These are phyloP conservation scores for Codiaeum variegatum DNA, from an alignment of 441 rosid species.

Conservation along the genomic window DNA sequence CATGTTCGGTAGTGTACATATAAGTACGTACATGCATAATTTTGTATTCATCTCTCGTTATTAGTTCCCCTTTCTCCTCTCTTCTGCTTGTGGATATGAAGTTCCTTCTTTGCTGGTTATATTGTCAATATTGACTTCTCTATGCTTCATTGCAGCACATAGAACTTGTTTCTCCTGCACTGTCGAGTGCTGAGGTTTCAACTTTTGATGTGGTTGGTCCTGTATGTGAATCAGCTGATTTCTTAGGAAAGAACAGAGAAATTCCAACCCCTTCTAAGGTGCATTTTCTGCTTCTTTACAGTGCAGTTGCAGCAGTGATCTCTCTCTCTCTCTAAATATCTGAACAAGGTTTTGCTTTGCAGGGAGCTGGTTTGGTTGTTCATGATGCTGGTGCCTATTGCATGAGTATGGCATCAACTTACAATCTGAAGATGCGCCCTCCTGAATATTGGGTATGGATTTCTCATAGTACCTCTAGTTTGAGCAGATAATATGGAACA, in stretches of 20 bases:
- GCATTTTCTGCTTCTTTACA: slow-evolving; percentile 5
- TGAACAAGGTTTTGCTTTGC: slow-evolving; percentile 25
- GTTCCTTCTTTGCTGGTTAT: not conserved
- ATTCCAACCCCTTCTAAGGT: slow-evolving; percentile 89
- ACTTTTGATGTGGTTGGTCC: slow-evolving; percentile 96
- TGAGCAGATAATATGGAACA: not conserved
- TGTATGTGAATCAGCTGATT: slow-evolving; percentile 97
- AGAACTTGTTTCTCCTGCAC: slow-evolving; percentile 82
- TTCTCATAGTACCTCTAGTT: not conserved
- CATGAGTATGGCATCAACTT: slow-evolving; percentile 99
- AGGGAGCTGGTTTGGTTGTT: slow-evolving; percentile 94
- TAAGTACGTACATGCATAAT: no score
- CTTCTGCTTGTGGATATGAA: not conserved
- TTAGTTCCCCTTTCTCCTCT: not conserved
- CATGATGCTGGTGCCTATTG: slow-evolving; percentile 99
- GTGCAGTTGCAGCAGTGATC: not conserved
- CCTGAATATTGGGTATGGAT: slow-evolving; percentile 90
- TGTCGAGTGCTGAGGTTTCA: slow-evolving; percentile 50
- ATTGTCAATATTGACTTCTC: slow-evolving; percentile 14
- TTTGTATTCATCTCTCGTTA: not conserved
- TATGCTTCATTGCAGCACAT: slow-evolving; percentile 59
- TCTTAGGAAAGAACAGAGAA: slow-evolving; percentile 92
- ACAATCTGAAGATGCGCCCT: slow-evolving; percentile 99
- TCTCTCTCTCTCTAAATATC: not conserved
- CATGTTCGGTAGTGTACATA: no score